Evolutionary conservation across 495 filamentous ascomycete genomes (phyloP).

Genomic region (Polyplosphaeria fusca): DNA sequence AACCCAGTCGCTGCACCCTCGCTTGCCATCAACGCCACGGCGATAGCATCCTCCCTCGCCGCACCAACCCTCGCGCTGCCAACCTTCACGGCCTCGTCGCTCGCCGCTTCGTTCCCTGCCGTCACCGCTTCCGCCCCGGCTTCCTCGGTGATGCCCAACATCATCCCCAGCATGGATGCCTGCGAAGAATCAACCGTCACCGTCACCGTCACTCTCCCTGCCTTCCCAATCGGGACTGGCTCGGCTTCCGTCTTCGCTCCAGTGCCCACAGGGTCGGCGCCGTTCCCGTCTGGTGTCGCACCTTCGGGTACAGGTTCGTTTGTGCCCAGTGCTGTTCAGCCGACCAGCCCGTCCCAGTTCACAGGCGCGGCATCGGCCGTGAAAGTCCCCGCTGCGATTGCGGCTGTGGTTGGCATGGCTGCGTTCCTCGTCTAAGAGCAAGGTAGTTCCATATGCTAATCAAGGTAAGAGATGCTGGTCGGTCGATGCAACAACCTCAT

Average conservation of each 20-base stretch:
- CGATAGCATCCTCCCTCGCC: background rate
- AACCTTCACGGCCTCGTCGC: background rate
- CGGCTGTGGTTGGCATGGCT: background rate
- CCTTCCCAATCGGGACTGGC: background rate
- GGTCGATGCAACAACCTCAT: too few relatives aligned
- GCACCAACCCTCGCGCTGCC: background rate
- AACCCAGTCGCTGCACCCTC: too few relatives aligned
- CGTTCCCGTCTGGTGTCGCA: background rate
- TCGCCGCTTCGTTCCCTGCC: background rate
- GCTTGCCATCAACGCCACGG: too few relatives aligned
- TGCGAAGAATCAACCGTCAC: background rate
- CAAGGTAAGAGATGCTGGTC: too few relatives aligned
- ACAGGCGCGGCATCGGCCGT: constrained; percentile 11
- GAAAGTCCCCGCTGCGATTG: constrained; percentile 10
- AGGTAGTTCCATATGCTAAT: too few relatives aligned
- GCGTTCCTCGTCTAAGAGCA: constrained; percentile 14
- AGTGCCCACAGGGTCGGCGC: background rate
- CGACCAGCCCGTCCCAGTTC: constrained; percentile 1
- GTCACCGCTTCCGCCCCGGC: background rate
- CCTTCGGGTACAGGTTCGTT: constrained; percentile 7
- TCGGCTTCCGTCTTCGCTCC: background rate
- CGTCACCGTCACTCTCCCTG: constrained; percentile 1
- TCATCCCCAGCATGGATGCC: background rate
- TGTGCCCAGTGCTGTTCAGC: background rate
- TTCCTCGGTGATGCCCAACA: background rate